Evolutionary conservation across 2,329 filamentous ascomycete species (phyloP).

Genomic region (Blumeria hordei): DNA sequence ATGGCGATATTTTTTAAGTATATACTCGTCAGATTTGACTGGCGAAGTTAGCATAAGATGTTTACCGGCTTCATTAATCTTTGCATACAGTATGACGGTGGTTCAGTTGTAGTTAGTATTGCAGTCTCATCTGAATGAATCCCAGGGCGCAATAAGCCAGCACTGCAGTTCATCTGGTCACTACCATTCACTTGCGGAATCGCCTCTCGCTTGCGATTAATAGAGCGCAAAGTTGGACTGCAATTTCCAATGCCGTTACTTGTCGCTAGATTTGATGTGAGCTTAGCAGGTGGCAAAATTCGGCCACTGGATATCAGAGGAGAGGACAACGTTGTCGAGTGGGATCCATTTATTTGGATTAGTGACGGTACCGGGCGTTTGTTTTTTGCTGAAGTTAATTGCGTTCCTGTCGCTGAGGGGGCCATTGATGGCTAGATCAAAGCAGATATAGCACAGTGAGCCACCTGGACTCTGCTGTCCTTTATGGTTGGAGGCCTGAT

Average conservation of each 20-base stretch:
- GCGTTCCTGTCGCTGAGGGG: slow-evolving; percentile 10
- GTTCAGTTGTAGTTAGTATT: slow-evolving; percentile 18
- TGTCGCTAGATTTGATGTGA: slow-evolving; percentile 23
- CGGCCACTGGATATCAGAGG: slow-evolving; percentile 28
- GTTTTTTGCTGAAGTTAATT: slow-evolving; percentile 24
- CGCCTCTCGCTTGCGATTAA: slow-evolving; percentile 35
- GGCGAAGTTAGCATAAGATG: slow-evolving; percentile 5
- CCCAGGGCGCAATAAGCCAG: slow-evolving; percentile 22
- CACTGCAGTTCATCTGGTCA: slow-evolving; percentile 24
- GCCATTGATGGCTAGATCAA: slow-evolving; percentile 9
- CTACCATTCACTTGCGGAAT: slow-evolving; percentile 21
- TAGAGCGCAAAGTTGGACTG: slow-evolving; percentile 21
- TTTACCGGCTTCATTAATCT: neutral
- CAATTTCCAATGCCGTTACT: slow-evolving; percentile 19
- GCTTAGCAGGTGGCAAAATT: slow-evolving; percentile 26
- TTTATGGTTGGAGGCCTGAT: slow-evolving; percentile 6
- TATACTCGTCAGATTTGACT: slow-evolving; percentile 55
- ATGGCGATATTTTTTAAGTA: slow-evolving; percentile 56
- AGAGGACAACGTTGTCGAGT: slow-evolving; percentile 26
- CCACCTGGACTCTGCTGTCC: slow-evolving; percentile 6
- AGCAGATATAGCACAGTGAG: neutral
- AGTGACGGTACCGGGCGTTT: slow-evolving; percentile 44
- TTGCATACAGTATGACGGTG: slow-evolving; percentile 27
- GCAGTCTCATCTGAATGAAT: slow-evolving; percentile 22
- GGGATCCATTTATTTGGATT: slow-evolving; percentile 20